These are phyloP conservation scores for Guyanaporus albipodus DNA, from an alignment of 768 basidiomycete genomes.

Conservation along the genomic window DNA sequence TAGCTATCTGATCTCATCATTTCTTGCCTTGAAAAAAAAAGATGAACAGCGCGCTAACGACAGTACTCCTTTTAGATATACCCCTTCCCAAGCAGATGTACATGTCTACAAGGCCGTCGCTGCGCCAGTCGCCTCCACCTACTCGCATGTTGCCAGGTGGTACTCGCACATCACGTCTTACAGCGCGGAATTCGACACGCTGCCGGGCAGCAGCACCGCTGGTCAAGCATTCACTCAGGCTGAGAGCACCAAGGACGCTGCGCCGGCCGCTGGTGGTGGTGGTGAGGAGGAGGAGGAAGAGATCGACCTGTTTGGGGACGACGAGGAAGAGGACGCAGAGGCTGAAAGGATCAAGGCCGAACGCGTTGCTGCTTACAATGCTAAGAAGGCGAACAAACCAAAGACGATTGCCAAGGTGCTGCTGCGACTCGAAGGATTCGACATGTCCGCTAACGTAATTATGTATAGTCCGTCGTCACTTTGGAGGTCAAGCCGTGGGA, in stretches of 20 bases:
- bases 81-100: constrained; percentile 92
- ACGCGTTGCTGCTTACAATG: constrained; percentile 90
- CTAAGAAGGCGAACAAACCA: constrained; percentile 87
- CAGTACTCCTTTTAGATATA: constrained; percentile 52
- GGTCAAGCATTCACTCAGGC: constrained; percentile 66
- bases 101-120: constrained; percentile 80
- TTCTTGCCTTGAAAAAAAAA: background rate
- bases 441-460: constrained; percentile 10
- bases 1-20: constrained; percentile 64
- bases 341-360: constrained; percentile 86
- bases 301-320: constrained; percentile 87
- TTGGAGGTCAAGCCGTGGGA: constrained; percentile 99
- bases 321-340: constrained; percentile 79
- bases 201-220: constrained; percentile 84
- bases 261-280: constrained; percentile 40
- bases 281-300: constrained; percentile 58
- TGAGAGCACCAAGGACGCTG: constrained; percentile 38
- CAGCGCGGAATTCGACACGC: constrained; percentile 65
- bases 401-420: constrained; percentile 84
- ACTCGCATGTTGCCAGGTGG: constrained; percentile 84
- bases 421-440: background rate
- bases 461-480: constrained; percentile 93
- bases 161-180: constrained; percentile 93
- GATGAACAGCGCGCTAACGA: constrained; percentile 4
- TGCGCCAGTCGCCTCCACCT: constrained; percentile 57